phyloP scores from a whole-genome alignment of 1,284 basidiomycete genomes.

The Agroathelia rolfsii region DNA sequence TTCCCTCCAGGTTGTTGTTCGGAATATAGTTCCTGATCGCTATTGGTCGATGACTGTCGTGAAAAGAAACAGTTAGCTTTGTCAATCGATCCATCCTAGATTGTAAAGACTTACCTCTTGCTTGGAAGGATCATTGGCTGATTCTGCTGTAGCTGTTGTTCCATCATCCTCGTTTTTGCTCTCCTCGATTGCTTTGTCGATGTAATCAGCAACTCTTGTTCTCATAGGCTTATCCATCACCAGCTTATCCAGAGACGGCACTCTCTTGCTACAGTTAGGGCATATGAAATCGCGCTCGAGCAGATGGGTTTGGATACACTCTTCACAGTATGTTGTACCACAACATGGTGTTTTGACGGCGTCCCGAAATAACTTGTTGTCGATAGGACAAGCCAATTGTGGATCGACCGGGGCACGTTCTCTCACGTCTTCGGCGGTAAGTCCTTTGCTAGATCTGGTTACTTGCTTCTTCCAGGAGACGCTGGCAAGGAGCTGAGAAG shows the following conservation, averaged over 20 bases:
- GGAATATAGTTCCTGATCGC: slow-evolving; percentile 52
- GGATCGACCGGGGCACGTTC: slow-evolving; percentile 74
- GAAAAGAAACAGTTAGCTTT: slow-evolving; percentile 15
- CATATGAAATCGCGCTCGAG: slow-evolving; percentile 90
- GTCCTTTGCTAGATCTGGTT: slow-evolving; percentile 61
- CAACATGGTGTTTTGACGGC: slow-evolving; percentile 91
- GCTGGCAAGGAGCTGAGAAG: slow-evolving; percentile 27
- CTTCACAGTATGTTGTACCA: slow-evolving; percentile 84
- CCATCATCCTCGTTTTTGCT: slow-evolving; percentile 62
- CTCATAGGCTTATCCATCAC: slow-evolving; percentile 70
- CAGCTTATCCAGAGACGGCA: slow-evolving; percentile 79
- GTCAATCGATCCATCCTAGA: slow-evolving; percentile 5
- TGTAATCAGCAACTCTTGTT: slow-evolving; percentile 69
- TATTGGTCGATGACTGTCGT: slow-evolving; percentile 21
- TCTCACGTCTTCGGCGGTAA: slow-evolving; percentile 79
- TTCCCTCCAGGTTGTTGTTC: slow-evolving; percentile 50
- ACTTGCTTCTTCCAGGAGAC: slow-evolving; percentile 91
- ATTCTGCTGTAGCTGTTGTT: slow-evolving; percentile 18
- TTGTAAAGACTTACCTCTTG: slow-evolving; percentile 16
- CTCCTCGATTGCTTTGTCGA: slow-evolving; percentile 76
- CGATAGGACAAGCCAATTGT: slow-evolving; percentile 76
- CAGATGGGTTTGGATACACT: slow-evolving; percentile 86
- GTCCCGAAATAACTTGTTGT: slow-evolving; percentile 83
- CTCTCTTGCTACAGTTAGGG: slow-evolving; percentile 79
- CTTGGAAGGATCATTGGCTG: slow-evolving; percentile 11